Evolutionary conservation across 352 stramenopile species (phyloP).

Genomic region (Globisporangium megalacanthum): DNA sequence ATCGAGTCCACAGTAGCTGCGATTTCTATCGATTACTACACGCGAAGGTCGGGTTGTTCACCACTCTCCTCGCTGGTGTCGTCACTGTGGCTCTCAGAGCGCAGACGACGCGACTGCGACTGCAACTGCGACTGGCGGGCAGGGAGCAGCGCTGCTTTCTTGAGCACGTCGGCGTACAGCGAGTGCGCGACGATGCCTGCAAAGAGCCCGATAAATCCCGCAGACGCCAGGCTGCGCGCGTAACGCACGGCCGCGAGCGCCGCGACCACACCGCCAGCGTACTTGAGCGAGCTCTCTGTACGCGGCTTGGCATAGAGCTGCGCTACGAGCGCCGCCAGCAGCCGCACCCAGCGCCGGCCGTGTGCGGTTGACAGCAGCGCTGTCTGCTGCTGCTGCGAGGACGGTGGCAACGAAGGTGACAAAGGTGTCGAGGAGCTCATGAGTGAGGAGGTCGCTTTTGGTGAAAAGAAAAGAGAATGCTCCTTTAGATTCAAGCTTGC

Average conservation of each 20-base stretch:
- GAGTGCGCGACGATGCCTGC: constrained; percentile 66
- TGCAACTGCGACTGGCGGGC: not conserved
- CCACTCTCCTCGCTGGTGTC: not conserved
- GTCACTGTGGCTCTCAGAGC: not conserved
- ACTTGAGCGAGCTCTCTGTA: constrained; percentile 53
- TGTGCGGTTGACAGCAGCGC: constrained; percentile 9
- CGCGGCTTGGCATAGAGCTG: constrained; percentile 23
- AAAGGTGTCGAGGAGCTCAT: too few relatives aligned
- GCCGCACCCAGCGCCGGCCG: constrained; percentile 16
- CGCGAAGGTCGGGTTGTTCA: not conserved
- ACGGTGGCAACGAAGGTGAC: not conserved
- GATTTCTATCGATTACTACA: not conserved
- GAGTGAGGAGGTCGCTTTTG: not conserved
- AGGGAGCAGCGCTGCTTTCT: constrained; percentile 15
- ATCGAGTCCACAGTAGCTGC: too few relatives aligned
- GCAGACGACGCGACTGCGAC: constrained; percentile 10
- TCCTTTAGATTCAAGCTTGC: too few relatives aligned
- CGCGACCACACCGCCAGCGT: constrained; percentile 49
- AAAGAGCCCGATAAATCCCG: constrained; percentile 50
- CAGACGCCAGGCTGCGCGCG: constrained; percentile 52
- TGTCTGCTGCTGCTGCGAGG: constrained; percentile 12
- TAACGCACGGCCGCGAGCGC: constrained; percentile 55
- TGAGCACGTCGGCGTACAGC: constrained; percentile 64
- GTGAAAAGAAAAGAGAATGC: too few relatives aligned
- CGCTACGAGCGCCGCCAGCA: constrained; percentile 16